Evolutionary conservation across 2,329 filamentous ascomycete species (phyloP), one percentile per base, ranked within the genome.

Genomic region (Phyllosticta citrichinensis): DNA sequence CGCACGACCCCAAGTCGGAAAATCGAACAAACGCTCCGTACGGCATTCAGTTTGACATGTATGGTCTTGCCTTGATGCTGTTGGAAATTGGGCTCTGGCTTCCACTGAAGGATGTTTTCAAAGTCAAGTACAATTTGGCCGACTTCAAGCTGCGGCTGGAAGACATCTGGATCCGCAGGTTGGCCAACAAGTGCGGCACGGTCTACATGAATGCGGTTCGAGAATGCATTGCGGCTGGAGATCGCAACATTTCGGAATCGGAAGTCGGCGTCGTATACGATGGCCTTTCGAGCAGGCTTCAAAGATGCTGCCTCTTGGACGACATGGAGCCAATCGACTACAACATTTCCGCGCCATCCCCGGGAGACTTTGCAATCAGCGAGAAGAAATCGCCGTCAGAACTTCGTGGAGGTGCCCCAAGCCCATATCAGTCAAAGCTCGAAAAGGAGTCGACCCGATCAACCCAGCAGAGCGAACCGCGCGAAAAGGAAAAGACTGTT

Each of bases 11-110:
- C 6, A 51, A 35, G n/a, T 50, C 40, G 24, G 52, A 56, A 27
- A 33, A 69, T 83, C 85, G 60, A 81, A 78, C 74, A 67, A 70
- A 56, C 61, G 71, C 54, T 50, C 68, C 68, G 27, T 53, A 53
- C 24, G 40, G 17, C 40, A 8, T n/a, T n/a, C 27, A 40, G 6
- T 80, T 77, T 33, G 89, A 92, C 63, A 75, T 92, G 2, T 91
- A 91, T 69, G 86, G 87, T 6, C 77, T 93, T 1, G 87, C 87
- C 19, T 82, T 91, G 75, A 75, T 91, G 3, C 78, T 93, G 0
- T 77, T 91, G 2, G 89, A 89, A 6, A 84, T 92, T 58, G 89
- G 89, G 6, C 74, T 92, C 9, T 93, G 89, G 89, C 84, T 82
- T 3, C 85, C 83, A 11, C 77, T 91, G 25, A 80, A 80, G 60